These are phyloP conservation scores for Rubia tinctorum DNA, from an alignment of 305 asterid genomes.

Conservation along the genomic window DNA sequence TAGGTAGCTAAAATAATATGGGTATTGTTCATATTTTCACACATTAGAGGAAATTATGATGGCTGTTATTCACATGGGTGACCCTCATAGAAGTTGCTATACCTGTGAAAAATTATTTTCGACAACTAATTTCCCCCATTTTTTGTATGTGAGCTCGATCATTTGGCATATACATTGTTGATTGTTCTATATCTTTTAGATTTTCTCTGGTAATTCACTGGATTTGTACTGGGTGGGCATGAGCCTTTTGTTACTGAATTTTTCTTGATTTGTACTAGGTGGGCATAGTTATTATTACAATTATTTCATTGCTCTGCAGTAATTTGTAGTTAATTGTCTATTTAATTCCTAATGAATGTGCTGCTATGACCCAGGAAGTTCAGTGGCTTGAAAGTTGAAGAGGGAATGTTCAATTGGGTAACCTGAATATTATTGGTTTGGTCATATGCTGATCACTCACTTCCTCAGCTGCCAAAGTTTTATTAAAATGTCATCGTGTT, in stretches of 20 bases:
- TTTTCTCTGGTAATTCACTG: neutral
- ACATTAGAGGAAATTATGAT: neutral
- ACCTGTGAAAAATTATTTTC: neutral
- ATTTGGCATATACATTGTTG: neutral
- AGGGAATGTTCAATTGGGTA: conserved; percentile 2
- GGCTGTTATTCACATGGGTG: neutral
- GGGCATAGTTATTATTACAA: neutral
- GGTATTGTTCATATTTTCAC: neutral
- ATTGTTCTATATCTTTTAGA: neutral
- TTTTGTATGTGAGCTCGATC: neutral
- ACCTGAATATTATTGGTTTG: neutral
- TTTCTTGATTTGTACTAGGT: neutral
- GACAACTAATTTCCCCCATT: neutral
- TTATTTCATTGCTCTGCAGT: neutral
- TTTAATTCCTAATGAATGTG: neutral
- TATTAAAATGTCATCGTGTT: conserved; percentile 15
- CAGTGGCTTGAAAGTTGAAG: conserved; percentile 10
- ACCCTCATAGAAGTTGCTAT: neutral
- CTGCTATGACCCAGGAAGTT: conserved; percentile 5
- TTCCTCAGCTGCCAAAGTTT: neutral
- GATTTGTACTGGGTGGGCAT: too few species aligned
- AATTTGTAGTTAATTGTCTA: neutral
- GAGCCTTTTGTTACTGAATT: neutral
- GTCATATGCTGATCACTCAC: neutral
- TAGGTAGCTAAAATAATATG: neutral